phyloP scores from a whole-genome alignment of 352 stramenopile species.

The Pythium periplocum region DNA sequence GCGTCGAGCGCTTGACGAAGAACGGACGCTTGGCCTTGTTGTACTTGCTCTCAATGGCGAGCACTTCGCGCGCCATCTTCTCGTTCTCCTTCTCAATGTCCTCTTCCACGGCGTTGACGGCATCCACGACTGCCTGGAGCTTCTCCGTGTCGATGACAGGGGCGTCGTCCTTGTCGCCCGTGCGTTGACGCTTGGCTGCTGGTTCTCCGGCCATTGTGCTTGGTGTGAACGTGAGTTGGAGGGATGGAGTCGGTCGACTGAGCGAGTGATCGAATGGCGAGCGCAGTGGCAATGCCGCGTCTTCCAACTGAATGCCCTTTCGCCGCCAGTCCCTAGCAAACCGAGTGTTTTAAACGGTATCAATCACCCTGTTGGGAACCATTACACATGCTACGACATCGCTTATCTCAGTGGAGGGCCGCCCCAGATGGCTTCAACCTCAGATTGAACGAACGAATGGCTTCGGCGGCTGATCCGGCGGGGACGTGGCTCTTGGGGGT shows the following conservation, averaged over 20 bases:
- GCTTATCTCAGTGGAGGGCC: too few relatives aligned
- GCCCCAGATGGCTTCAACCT: constrained; percentile 10
- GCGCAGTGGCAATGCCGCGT: too few relatives aligned
- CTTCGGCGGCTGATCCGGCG: constrained; percentile 11
- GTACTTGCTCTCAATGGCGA: constrained; percentile 75
- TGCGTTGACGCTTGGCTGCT: constrained; percentile 75
- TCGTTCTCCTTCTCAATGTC: constrained; percentile 62
- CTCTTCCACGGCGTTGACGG: constrained; percentile 45
- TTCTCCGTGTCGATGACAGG: constrained; percentile 27
- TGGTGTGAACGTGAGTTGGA: not conserved
- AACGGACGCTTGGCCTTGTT: constrained; percentile 59
- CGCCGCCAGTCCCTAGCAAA: too few relatives aligned
- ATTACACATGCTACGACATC: too few relatives aligned
- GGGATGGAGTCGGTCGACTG: not conserved
- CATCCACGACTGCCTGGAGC: constrained; percentile 52
- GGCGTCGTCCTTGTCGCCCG: constrained; percentile 33
- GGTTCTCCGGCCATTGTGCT: constrained; percentile 41
- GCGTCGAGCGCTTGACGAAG: constrained; percentile 61
- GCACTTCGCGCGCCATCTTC: constrained; percentile 56
- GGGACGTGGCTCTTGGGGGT: not conserved
- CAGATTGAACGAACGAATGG: constrained; percentile 13
- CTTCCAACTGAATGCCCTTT: too few relatives aligned
- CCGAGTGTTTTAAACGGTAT: too few relatives aligned
- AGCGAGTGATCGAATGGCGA: not conserved
- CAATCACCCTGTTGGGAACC: too few relatives aligned